Conservation (phyloP, 2,329 filamentous ascomycete species). For the Rhynchosporium secalis region DNA sequence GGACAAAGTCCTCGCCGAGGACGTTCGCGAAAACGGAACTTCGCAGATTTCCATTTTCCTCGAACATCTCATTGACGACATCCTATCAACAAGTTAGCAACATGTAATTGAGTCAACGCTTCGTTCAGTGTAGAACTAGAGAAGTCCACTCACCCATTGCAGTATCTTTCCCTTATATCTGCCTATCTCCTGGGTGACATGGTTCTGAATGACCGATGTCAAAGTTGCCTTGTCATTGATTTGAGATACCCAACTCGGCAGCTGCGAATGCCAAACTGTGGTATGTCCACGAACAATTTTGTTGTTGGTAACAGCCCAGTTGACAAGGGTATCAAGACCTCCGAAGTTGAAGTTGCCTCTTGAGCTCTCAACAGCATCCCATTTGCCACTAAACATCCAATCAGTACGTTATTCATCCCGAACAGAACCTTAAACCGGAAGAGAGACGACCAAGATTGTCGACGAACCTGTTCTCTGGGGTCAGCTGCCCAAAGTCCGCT, state of each 20-base stretch:
- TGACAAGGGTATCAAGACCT: conserved; percentile 58
- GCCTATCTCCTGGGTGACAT: conserved; percentile 57
- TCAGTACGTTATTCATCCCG: background rate
- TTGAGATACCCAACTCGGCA: conserved; percentile 58
- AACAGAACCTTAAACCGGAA: background rate
- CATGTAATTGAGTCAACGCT: too few relatives aligned
- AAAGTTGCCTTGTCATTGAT: conserved; percentile 53
- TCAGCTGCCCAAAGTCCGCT: conserved; percentile 65
- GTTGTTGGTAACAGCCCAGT: conserved; percentile 56
- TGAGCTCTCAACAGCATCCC: conserved; percentile 54
- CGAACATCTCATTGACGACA: conserved; percentile 64
- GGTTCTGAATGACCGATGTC: conserved; percentile 57
- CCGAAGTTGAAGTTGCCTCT: background rate
- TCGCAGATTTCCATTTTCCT: conserved; percentile 45
- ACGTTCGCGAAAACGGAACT: conserved; percentile 64
- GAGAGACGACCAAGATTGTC: background rate
- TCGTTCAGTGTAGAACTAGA: too few relatives aligned
- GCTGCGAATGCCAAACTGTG: conserved; percentile 65
- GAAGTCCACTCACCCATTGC: conserved; percentile 2
- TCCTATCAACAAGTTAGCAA: conserved; percentile 44
- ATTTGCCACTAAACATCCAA: conserved; percentile 47
- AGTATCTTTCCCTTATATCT: conserved; percentile 62
- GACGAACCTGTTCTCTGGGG: conserved; percentile 65
- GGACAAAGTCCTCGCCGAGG: conserved; percentile 68
- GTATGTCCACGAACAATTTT: conserved; percentile 66